A percentile compares a stretch with the other conserved stretches of the same genome.
phyloP scores from a whole-genome alignment of 1,284 basidiomycete genomes.

The Moesziomyces parantarcticus region DNA sequence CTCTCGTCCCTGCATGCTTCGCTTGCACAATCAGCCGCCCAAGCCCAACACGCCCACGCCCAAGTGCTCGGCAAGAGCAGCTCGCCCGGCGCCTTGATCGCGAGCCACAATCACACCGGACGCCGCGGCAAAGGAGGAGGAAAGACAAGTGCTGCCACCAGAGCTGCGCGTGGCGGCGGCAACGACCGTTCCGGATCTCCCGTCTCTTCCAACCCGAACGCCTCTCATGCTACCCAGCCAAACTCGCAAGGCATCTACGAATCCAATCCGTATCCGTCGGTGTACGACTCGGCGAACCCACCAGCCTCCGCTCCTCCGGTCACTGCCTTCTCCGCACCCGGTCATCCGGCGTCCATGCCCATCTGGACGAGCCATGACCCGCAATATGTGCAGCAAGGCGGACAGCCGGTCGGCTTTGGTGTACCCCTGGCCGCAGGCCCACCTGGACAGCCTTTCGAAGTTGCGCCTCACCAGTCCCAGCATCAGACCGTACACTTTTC shows the following conservation, averaged over 20 bases:
- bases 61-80: slow-evolving; percentile 57
- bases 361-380: slow-evolving; percentile 18
- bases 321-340: slow-evolving; percentile 8
- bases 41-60: slow-evolving; percentile 55
- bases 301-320: slow-evolving; percentile 3
- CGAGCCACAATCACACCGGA: slow-evolving; percentile 42
- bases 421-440: background rate
- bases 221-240: background rate
- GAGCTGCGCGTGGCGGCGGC: slow-evolving; percentile 22
- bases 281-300: slow-evolving; percentile 6
- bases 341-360: slow-evolving; percentile 7
- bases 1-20: slow-evolving; percentile 85
- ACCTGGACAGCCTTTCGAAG: slow-evolving; percentile 11
- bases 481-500: slow-evolving; percentile 24
- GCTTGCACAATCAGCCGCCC: slow-evolving; percentile 71
- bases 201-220: slow-evolving; percentile 1
- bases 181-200: slow-evolving; percentile 22
- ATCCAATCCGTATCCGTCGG: slow-evolving; percentile 7
- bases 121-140: slow-evolving; percentile 36
- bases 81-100: slow-evolving; percentile 42
- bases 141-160: slow-evolving; percentile 28
- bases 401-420: slow-evolving; percentile 5
- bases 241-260: slow-evolving; percentile 13
- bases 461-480: slow-evolving; percentile 17
- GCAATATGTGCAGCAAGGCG: slow-evolving; percentile 18